Evolutionary conservation across 139 green algal genomes (phyloP).

Genomic region (Yamagishiella unicocca): DNA sequence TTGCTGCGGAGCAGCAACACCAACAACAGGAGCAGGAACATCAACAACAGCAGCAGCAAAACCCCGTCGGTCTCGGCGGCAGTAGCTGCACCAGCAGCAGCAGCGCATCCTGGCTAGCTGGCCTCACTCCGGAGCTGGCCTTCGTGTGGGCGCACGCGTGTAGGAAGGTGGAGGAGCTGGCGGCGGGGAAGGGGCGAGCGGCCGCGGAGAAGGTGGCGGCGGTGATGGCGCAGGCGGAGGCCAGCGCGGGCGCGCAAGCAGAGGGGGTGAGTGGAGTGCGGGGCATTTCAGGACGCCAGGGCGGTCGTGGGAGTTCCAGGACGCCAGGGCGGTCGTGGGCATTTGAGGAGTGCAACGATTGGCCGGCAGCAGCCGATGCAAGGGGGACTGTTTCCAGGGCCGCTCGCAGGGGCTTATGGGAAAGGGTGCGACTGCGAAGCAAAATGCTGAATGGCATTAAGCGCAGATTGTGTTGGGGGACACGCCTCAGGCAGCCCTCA

Average conservation of each 20-base stretch:
- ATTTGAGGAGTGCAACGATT: too few relatives aligned
- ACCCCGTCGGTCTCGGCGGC: neutral
- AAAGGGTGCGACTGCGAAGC: too few relatives aligned
- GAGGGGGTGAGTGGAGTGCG: slow-evolving; percentile 14
- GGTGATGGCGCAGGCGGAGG: slow-evolving; percentile 3
- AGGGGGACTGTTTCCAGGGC: too few relatives aligned
- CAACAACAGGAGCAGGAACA: neutral
- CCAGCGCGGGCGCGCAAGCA: slow-evolving; percentile 17
- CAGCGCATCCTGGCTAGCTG: neutral
- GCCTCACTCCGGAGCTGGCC: neutral
- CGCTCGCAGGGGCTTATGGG: too few relatives aligned
- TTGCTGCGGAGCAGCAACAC: neutral
- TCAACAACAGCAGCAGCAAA: neutral
- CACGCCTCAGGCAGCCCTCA: too few relatives aligned
- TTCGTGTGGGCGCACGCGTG: slow-evolving; percentile 18
- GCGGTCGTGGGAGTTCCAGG: too few relatives aligned
- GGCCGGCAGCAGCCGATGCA: too few relatives aligned
- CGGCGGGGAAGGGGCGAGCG: neutral
- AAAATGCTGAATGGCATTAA: too few relatives aligned
- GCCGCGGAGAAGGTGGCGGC: neutral
- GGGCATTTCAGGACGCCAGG: too few relatives aligned
- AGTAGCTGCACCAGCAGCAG: too few relatives aligned
- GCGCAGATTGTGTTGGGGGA: too few relatives aligned
- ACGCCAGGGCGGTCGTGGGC: too few relatives aligned
- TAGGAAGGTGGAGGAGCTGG: neutral